Base-by-base conservation (phyloP, 2,329 filamentous ascomycete species). In the Epichloe gansuensis region DNA sequence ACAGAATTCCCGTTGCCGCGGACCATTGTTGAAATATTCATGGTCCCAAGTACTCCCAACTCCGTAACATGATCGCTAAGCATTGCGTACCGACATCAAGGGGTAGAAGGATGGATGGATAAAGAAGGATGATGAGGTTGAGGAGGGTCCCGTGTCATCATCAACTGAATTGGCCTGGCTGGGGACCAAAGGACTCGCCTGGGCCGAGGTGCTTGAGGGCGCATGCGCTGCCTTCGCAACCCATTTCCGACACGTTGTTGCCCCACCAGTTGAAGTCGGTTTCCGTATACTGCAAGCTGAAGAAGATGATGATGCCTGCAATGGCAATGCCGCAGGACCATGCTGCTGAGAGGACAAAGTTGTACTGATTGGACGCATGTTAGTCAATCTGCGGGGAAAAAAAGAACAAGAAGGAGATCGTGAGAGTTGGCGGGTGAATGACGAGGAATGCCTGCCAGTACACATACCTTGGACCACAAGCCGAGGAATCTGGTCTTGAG, bases 231-330 rank as follows among this genome's bases (percentile, higher is more conserved):
- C 65, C 68, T 58, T 75, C 73, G 42, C 72, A 73, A 34, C 72
- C 73, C 50, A 66, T 56, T 15, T 66, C 63, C 4, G 68, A 63
- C 7, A 71, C 64, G 17, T 58, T 62, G 57, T 77, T 77, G 37
- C 75, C 75, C 74, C 74, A 77, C 75, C 75, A 77, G 8, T 69
- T 56, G 45, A 77, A 59, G 25, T 68, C 60, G 4, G 69, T 62
- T 5, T 66, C 66, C n/a, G 68, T 67, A 57, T 70, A 74, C 56
- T 76, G 70, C 15, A 78, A 62, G 13, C 70, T 67, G 58, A 79
- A 80, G 67, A 79, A 77, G 56, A 79, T 76, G 57, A 79, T 64
- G 55, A 79, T 71, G 50, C 67, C 75, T 0, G 74, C 64, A 46
- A 79, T 71, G 51, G 75, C 75, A 42, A 78, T 72, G 34, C 71